Conservation (phyloP, 140 eudicot genomes). For the Senecio squalidus region DNA sequence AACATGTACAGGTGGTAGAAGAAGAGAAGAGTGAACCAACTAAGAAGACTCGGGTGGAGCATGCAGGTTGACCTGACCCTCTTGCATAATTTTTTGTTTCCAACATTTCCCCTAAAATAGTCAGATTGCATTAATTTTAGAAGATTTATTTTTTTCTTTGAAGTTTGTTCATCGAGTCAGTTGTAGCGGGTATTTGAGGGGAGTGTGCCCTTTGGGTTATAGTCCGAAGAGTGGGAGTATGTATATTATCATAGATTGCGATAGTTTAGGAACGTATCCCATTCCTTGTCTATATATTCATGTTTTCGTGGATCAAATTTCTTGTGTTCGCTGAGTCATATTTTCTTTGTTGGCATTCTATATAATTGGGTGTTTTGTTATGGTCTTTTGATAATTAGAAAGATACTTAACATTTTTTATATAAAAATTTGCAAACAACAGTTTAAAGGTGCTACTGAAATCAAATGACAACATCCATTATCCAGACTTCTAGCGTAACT, state of each 20-base stretch:
- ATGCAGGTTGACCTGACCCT: conserved; percentile 16
- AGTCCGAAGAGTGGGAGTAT: conserved; percentile 13
- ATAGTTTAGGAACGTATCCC: conserved; percentile 16
- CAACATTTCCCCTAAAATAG: conserved; percentile 13
- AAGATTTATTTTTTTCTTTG: conserved; percentile 10
- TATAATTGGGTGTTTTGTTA: too few species aligned
- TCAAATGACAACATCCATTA: too few species aligned
- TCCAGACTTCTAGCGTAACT: too few species aligned
- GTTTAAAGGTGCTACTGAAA: too few species aligned
- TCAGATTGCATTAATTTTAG: conserved; percentile 24
- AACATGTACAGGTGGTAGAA: conserved; percentile 74
- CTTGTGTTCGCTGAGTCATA: conserved; percentile 11
- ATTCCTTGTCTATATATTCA: conserved; percentile 10
- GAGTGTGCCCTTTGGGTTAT: conserved; percentile 12
- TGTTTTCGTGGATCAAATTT: conserved; percentile 12
- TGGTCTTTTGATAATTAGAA: too few species aligned
- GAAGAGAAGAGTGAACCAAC: not conserved
- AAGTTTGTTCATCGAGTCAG: conserved; percentile 4
- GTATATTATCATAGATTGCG: conserved; percentile 27
- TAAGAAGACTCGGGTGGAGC: conserved; percentile 23
- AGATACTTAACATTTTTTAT: too few species aligned
- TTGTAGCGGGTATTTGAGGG: conserved; percentile 5
- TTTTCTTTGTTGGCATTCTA: not conserved
- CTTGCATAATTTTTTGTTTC: conserved; percentile 16
- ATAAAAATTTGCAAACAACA: too few species aligned